Percentiles rank a stretch among this genome's conserved stretches.
Evolutionary conservation across 768 basidiomycete genomes (phyloP).

Genomic region (Lepiota brunneoincarnata): DNA sequence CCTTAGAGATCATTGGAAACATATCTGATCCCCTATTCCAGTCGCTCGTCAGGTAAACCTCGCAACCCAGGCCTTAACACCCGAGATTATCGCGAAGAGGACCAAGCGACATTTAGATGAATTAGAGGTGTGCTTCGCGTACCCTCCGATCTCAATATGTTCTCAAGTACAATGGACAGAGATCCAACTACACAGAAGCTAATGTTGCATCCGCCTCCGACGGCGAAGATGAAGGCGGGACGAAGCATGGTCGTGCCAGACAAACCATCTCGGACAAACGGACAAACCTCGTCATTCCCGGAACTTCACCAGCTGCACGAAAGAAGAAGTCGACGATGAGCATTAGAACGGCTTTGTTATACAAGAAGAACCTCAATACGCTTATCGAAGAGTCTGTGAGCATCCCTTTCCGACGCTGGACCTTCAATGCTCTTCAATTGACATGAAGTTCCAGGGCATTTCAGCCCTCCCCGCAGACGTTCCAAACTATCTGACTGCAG

Average conservation of each 20-base stretch:
- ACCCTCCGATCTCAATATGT: conserved; percentile 4
- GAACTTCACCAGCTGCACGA: conserved; percentile 45
- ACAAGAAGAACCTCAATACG: conserved; percentile 73
- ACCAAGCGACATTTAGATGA: conserved; percentile 79
- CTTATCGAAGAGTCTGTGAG: conserved; percentile 81
- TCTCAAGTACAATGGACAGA: conserved; percentile 35
- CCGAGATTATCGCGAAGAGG: conserved; percentile 72
- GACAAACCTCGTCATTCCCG: conserved; percentile 42
- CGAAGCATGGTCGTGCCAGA: conserved; percentile 65
- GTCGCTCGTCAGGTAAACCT: conserved; percentile 51
- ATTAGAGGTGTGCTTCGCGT: conserved; percentile 57
- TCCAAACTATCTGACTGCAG: conserved; percentile 73
- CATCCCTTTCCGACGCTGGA: conserved; percentile 9
- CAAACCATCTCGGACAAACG: conserved; percentile 81
- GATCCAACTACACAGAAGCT: conserved; percentile 73
- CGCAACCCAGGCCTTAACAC: conserved; percentile 41
- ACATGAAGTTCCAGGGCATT: conserved; percentile 45
- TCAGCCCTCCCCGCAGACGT: conserved; percentile 46
- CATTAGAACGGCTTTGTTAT: conserved; percentile 76
- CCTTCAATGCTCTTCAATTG: not conserved
- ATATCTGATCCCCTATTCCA: conserved; percentile 16
- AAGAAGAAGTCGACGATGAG: conserved; percentile 84
- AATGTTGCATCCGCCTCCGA: conserved; percentile 43
- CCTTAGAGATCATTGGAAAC: not conserved
- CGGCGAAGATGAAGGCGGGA: conserved; percentile 34